Evolutionary conservation across 179 eudicot genomes (phyloP).

Genomic region (Silene coronaria): DNA sequence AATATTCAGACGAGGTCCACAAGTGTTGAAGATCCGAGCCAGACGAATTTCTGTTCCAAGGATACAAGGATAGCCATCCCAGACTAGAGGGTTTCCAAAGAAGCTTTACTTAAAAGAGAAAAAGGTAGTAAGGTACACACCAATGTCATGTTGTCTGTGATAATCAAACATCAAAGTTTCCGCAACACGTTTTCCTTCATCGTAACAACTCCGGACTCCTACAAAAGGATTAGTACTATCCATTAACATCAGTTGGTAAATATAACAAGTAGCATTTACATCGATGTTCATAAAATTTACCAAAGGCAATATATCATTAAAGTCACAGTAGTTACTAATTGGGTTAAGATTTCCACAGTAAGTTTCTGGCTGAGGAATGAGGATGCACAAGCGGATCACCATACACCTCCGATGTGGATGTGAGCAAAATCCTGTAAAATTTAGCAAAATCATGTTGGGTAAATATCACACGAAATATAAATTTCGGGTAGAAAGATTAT

Average conservation of each 20-base stretch:
- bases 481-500: not conserved
- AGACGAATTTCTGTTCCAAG: constrained; percentile 76
- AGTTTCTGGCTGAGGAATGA: constrained; percentile 87
- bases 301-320: not conserved
- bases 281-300: not conserved
- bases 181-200: constrained; percentile 97
- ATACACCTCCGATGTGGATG: constrained; percentile 98
- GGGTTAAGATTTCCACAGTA: constrained; percentile 99
- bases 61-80: not conserved
- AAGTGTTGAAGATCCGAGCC: constrained; percentile 94
- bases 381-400: constrained; percentile 98
- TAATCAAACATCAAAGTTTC: constrained; percentile 99
- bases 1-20: constrained; percentile 98
- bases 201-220: constrained; percentile 98
- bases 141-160: constrained; percentile 94
- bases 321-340: constrained; percentile 49
- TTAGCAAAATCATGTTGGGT: not conserved
- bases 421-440: constrained; percentile 81
- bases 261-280: not conserved
- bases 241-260: not conserved
- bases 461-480: not conserved
- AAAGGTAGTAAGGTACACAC: constrained; percentile 29
- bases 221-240: constrained; percentile 7
- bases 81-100: not conserved
- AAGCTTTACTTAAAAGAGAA: not conserved